These are phyloP conservation scores for Phytophthora aleatoria DNA, from an alignment of 352 stramenopile genomes.

Conservation along the genomic window DNA sequence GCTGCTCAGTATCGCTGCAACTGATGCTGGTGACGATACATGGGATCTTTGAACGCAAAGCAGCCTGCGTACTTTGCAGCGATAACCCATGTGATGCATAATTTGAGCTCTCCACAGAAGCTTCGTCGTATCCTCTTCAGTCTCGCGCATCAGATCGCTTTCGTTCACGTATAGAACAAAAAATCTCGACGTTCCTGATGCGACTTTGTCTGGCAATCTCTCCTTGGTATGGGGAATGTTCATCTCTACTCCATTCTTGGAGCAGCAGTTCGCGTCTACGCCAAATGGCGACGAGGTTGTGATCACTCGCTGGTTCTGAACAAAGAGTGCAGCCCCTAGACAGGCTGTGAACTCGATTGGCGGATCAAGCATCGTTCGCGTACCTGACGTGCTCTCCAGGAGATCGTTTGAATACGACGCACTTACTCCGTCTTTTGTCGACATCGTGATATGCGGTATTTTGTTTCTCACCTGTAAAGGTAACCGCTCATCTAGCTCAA, in stretches of 20 bases:
- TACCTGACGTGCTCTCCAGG: conserved; percentile 29
- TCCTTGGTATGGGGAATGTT: not conserved
- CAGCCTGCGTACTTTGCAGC: conserved; percentile 25
- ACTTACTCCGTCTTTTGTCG: conserved; percentile 44
- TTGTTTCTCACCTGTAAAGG: conserved; percentile 54
- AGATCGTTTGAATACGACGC: conserved; percentile 77
- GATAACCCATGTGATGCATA: conserved; percentile 31
- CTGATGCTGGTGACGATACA: conserved; percentile 6
- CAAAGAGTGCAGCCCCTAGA: conserved; percentile 41
- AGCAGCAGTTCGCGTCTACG: conserved; percentile 7
- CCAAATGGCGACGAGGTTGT: conserved; percentile 43
- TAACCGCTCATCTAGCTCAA: conserved; percentile 47
- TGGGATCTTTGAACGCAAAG: conserved; percentile 33
- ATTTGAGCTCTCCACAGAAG: conserved; percentile 36
- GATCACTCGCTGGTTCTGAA: conserved; percentile 47
- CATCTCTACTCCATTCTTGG: not conserved
- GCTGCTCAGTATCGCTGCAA: conserved; percentile 19
- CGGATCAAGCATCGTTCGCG: conserved; percentile 27
- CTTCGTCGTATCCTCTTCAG: conserved; percentile 9
- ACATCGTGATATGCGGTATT: conserved; percentile 69
- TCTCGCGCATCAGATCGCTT: conserved; percentile 15
- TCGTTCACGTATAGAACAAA: conserved; percentile 42
- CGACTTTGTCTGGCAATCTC: not conserved
- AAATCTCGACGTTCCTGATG: conserved; percentile 16
- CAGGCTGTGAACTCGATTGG: conserved; percentile 26